A percentile compares a stretch with the other conserved stretches of the same genome.
Conservation (phyloP, 2,329 filamentous ascomycete species). For the Cladosporium sp. region DNA sequence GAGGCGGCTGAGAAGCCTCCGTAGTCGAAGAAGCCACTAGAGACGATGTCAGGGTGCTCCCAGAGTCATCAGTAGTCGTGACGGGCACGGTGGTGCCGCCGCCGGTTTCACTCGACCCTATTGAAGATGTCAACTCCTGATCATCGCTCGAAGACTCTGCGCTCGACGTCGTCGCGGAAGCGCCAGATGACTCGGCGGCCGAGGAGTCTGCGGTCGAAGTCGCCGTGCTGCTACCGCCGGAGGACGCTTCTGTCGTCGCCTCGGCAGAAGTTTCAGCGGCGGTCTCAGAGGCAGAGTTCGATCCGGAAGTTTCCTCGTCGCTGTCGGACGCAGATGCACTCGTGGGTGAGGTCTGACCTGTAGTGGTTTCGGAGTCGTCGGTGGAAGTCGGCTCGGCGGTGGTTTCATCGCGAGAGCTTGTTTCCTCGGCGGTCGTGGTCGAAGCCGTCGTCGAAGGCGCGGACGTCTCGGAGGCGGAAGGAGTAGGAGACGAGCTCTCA, state of each 20-base stretch:
- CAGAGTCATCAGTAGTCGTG: constrained; percentile 22
- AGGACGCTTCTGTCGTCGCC: not conserved
- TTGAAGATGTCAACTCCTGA: constrained; percentile 11
- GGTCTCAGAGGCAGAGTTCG: constrained; percentile 3
- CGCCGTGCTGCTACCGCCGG: constrained; percentile 4
- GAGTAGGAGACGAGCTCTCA: constrained; percentile 12
- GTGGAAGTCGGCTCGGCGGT: constrained; percentile 1
- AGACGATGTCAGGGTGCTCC: constrained; percentile 19
- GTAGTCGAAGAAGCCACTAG: constrained; percentile 18
- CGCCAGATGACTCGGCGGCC: constrained; percentile 10
- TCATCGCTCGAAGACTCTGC: constrained; percentile 8
- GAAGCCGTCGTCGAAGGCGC: constrained; percentile 1
- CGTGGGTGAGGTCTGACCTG: constrained; percentile 10
- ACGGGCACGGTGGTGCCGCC: constrained; percentile 18
- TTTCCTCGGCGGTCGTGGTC: constrained; percentile 1
- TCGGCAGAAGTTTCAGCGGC: constrained; percentile 6
- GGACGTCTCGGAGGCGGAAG: constrained; percentile 10
- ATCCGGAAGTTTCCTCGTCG: constrained; percentile 4
- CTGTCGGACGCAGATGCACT: not conserved
- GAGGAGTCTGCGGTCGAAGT: constrained; percentile 4
- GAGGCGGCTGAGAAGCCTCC: constrained; percentile 15
- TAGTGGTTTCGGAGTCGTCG: constrained; percentile 4
- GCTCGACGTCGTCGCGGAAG: constrained; percentile 13
- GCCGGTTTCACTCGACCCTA: constrained; percentile 5
- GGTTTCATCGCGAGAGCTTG: constrained; percentile 4